Evolutionary conservation across 1,139 yeast genomes (phyloP).

Genomic region (Diutina sp.): DNA sequence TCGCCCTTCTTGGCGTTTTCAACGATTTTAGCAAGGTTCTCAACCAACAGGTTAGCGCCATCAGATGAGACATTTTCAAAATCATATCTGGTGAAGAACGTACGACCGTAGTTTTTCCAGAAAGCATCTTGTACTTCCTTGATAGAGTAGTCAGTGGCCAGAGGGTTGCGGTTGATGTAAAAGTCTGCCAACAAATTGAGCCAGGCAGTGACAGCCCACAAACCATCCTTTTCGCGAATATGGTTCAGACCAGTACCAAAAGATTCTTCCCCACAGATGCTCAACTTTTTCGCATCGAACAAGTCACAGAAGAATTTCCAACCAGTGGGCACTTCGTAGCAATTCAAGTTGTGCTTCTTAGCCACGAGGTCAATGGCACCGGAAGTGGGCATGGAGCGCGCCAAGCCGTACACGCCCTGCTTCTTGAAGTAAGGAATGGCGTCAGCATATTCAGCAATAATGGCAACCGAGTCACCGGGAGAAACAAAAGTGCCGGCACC

Average conservation of each 20-base stretch:
- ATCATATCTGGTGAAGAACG: conserved; percentile 95
- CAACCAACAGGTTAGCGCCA: conserved; percentile 64
- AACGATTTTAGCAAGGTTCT: conserved; percentile 32
- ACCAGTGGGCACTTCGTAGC: conserved; percentile 96
- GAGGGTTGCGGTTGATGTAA: conserved; percentile 40
- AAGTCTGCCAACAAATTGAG: conserved; percentile 83
- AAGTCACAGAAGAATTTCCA: conserved; percentile 97
- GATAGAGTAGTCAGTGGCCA: conserved; percentile 45
- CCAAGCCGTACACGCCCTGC: conserved; percentile 82
- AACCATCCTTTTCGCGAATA: conserved; percentile 93
- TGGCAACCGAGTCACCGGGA: conserved; percentile 97
- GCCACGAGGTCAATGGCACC: conserved; percentile 93
- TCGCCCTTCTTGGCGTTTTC: conserved; percentile 27
- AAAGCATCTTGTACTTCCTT: conserved; percentile 71
- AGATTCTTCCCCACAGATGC: conserved; percentile 97
- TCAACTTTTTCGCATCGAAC: conserved; percentile 83
- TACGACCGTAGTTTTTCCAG: conserved; percentile 91
- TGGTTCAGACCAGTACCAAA: conserved; percentile 98
- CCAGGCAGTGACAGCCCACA: conserved; percentile 98
- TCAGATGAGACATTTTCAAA: conserved; percentile 72
- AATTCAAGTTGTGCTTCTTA: conserved; percentile 53
- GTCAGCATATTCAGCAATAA: conserved; percentile 85
- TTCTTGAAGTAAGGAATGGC: conserved; percentile 82
- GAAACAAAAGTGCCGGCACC: conserved; percentile 94
- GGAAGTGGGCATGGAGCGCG: conserved; percentile 98